phyloP scores from a whole-genome alignment of 208 protist species.

The Porcisia deanei region DNA sequence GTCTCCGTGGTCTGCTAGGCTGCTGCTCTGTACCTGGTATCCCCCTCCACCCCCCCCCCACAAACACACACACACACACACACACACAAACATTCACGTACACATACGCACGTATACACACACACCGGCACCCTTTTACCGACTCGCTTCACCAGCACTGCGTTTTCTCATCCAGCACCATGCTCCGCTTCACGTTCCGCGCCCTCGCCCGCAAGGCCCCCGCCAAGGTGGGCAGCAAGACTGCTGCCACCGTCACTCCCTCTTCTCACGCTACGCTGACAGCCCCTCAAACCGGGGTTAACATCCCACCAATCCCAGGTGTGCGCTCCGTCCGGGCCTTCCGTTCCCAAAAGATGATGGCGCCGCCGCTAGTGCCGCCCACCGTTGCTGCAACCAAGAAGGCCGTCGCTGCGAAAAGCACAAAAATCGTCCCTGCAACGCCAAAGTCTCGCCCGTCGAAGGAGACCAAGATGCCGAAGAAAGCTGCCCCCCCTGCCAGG shows the following conservation, averaged over 20 bases:
- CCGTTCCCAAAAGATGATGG: slow-evolving; percentile 24
- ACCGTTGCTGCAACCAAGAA: slow-evolving; percentile 18
- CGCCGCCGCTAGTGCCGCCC: not conserved
- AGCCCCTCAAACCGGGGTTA: slow-evolving; percentile 6
- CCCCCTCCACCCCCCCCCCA: not conserved
- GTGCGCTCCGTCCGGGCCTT: slow-evolving; percentile 30
- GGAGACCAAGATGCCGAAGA: slow-evolving; percentile 17
- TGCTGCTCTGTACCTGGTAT: not conserved
- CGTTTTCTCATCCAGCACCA: not conserved
- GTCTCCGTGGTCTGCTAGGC: not conserved
- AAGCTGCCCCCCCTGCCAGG: not conserved
- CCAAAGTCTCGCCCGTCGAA: slow-evolving; percentile 13
- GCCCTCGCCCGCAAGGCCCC: slow-evolving; percentile 30
- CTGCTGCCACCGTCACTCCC: slow-evolving; percentile 7
- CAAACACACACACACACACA: no score
- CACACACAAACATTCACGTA: no score
- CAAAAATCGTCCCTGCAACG: slow-evolving; percentile 3
- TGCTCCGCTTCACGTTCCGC: slow-evolving; percentile 29
- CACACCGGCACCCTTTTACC: slow-evolving; percentile 9
- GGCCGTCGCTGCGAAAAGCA: slow-evolving; percentile 4
- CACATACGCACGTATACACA: no score
- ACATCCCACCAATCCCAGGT: slow-evolving; percentile 34
- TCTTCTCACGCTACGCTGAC: slow-evolving; percentile 11
- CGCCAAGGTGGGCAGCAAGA: slow-evolving; percentile 9
- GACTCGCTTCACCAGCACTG: not conserved